Conservation (phyloP, 2,329 filamentous ascomycete genomes). For the Aspergillus brasiliensis region DNA sequence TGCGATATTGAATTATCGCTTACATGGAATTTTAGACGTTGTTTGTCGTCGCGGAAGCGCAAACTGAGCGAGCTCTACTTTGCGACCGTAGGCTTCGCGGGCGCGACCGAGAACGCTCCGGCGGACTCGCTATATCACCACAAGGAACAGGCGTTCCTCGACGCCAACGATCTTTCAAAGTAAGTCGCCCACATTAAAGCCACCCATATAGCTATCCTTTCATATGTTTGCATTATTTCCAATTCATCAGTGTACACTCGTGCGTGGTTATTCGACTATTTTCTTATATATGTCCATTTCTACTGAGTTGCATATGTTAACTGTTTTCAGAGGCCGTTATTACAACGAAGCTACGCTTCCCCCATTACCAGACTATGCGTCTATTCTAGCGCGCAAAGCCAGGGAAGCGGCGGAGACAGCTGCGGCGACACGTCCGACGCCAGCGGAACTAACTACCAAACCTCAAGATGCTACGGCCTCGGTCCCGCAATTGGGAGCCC, state of each 20-base stretch:
- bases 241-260: conserved; percentile 1
- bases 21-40: conserved; percentile 47
- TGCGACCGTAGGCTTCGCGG: conserved; percentile 64
- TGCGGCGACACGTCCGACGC: conserved; percentile 29
- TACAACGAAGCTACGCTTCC: conserved; percentile 60
- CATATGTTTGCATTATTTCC: not conserved
- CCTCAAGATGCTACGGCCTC: conserved; percentile 28
- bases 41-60: conserved; percentile 80
- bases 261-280: not conserved
- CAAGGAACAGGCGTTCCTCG: conserved; percentile 57
- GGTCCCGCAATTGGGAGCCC: conserved; percentile 19
- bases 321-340: conserved; percentile 49
- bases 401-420: conserved; percentile 30
- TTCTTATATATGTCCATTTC: not conserved
- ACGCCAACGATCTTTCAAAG: conserved; percentile 60
- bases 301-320: conserved; percentile 27
- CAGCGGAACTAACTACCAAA: conserved; percentile 41
- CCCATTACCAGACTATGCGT: conserved; percentile 36
- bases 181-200: conserved; percentile 42
- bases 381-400: conserved; percentile 32
- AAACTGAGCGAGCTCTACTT: conserved; percentile 88
- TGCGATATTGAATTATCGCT: conserved; percentile 35
- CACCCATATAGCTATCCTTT: not conserved
- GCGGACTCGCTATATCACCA: conserved; percentile 56
- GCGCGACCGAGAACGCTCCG: conserved; percentile 56